Percentiles rank a stretch among this genome's conserved stretches.
phyloP scores from a whole-genome alignment of 331 rosid genomes.

The Rhamnella rubrinervis region DNA sequence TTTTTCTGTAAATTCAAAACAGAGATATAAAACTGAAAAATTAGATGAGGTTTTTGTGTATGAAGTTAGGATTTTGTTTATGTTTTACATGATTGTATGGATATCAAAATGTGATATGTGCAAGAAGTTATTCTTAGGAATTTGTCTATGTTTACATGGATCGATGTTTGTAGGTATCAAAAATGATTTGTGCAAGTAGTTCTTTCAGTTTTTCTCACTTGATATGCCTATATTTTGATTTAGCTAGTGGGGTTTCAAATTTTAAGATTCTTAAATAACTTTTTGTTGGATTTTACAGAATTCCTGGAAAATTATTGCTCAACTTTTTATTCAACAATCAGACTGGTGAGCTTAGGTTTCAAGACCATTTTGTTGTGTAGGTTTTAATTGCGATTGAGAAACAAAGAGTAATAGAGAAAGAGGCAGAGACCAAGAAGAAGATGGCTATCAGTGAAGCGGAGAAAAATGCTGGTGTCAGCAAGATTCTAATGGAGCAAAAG shows the following conservation, averaged over 20 bases:
- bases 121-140: no score
- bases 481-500: slow-evolving; percentile 91
- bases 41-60: no score
- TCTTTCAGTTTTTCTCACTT: no score
- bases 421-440: slow-evolving; percentile 78
- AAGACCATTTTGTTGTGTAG: slow-evolving; percentile 35
- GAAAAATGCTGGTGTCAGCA: slow-evolving; percentile 86
- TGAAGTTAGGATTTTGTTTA: no score
- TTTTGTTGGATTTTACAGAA: neutral
- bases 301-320: no score
- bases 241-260: neutral
- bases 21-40: neutral
- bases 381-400: slow-evolving; percentile 87
- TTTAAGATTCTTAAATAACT: neutral
- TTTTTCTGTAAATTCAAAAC: neutral
- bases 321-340: no score
- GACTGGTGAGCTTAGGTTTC: no score
- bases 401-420: slow-evolving; percentile 89
- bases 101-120: no score
- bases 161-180: no score
- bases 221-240: neutral
- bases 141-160: no score
- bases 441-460: slow-evolving; percentile 98
- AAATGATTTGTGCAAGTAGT: no score
- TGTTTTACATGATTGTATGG: no score